These are phyloP conservation scores for Hypoxylon sp. DNA, from an alignment of 2,329 filamentous ascomycete species.

Conservation along the genomic window DNA sequence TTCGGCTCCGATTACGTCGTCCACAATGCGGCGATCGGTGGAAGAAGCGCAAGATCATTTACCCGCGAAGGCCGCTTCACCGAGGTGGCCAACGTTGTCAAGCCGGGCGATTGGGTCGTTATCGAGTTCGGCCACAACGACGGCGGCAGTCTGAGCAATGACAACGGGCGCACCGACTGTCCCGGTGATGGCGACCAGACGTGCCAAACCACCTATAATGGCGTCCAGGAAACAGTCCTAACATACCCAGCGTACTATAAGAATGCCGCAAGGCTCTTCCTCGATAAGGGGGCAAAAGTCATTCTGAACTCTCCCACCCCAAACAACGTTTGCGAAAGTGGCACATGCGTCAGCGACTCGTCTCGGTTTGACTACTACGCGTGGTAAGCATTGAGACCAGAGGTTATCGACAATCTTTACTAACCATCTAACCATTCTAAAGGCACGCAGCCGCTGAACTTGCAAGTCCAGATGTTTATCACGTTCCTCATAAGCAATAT, in stretches of 20 bases:
- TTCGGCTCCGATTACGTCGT: conserved; percentile 63
- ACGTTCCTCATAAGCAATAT: conserved; percentile 73
- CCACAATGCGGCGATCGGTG: conserved; percentile 75
- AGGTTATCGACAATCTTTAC: background rate
- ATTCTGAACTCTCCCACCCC: conserved; percentile 71
- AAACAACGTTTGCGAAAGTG: conserved; percentile 72
- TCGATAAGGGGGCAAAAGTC: conserved; percentile 71
- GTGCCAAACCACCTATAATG: conserved; percentile 67
- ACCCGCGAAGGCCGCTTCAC: conserved; percentile 76
- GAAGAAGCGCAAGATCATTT: conserved; percentile 76
- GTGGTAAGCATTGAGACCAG: conserved; percentile 52
- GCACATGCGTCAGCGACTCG: conserved; percentile 63
- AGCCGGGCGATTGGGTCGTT: conserved; percentile 74
- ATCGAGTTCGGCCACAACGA: conserved; percentile 84
- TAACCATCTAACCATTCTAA: conserved; percentile 9
- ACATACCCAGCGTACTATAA: conserved; percentile 73
- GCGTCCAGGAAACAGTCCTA: conserved; percentile 67
- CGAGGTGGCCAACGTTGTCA: conserved; percentile 66
- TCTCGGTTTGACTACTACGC: conserved; percentile 71
- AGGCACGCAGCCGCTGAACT: conserved; percentile 57
- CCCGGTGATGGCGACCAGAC: conserved; percentile 67
- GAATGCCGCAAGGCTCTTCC: conserved; percentile 68
- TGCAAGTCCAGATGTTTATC: conserved; percentile 61
- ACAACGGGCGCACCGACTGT: conserved; percentile 75
- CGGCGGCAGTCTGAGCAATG: conserved; percentile 69